A percentile compares a stretch with the other conserved stretches of the same genome.
Evolutionary conservation across 495 filamentous ascomycete species (phyloP).

Genomic region (Daldinia concentrica): DNA sequence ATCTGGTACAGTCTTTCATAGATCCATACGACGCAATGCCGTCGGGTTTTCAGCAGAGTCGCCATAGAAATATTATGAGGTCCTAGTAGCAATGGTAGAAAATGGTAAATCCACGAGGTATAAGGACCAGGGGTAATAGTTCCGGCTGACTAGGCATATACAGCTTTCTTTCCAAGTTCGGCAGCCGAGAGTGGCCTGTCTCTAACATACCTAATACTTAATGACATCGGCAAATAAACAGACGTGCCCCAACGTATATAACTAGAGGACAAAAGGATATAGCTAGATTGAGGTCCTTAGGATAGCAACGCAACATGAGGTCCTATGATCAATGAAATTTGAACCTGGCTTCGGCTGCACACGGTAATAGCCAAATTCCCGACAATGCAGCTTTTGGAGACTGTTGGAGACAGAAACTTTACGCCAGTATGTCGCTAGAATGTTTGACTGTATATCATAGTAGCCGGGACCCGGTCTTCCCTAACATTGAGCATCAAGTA

Average conservation of each 20-base stretch:
- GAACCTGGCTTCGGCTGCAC: slow-evolving; percentile 21
- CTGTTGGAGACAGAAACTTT: slow-evolving; percentile 17
- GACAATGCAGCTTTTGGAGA: slow-evolving; percentile 42
- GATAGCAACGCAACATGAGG: slow-evolving; percentile 18
- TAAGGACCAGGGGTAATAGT: background rate
- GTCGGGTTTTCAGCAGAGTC: background rate
- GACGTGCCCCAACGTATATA: slow-evolving; percentile 5
- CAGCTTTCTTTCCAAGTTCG: background rate
- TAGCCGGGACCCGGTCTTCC: slow-evolving; percentile 25
- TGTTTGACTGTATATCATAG: slow-evolving; percentile 32
- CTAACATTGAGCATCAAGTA: slow-evolving; percentile 25
- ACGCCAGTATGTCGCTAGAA: slow-evolving; percentile 22
- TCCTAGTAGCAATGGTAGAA: background rate
- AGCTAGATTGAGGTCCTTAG: slow-evolving; percentile 7
- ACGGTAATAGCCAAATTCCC: slow-evolving; percentile 41
- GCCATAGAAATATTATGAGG: background rate
- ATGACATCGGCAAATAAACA: slow-evolving; percentile 20
- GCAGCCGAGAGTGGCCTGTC: slow-evolving; percentile 9
- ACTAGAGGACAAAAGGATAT: slow-evolving; percentile 2
- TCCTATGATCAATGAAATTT: slow-evolving; percentile 32
- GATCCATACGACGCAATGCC: background rate
- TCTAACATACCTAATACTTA: background rate
- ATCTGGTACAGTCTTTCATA: background rate
- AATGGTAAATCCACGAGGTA: background rate
- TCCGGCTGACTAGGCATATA: too few species aligned